Evolutionary conservation across 1,139 yeast genomes (phyloP).

Genomic region (Nakaseomyces uthaithaninus): DNA sequence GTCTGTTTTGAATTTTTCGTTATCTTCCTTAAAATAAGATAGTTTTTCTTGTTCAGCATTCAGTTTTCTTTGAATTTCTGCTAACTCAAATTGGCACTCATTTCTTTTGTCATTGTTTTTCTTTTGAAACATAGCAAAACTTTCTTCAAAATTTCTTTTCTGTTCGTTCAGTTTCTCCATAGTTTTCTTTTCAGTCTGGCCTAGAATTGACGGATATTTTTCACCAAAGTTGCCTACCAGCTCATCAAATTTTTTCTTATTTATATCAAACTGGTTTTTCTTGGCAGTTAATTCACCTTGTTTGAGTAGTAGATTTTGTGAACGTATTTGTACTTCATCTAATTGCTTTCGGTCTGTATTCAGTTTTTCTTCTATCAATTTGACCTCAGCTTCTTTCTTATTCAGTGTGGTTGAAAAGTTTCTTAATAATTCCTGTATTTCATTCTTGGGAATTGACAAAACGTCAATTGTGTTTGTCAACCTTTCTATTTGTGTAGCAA

Average conservation of each 20-base stretch:
- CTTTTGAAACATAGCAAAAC: not conserved
- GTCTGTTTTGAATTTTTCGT: constrained; percentile 16
- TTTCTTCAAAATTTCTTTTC: not conserved
- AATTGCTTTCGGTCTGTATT: constrained; percentile 17
- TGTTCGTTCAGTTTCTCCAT: not conserved
- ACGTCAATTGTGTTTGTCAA: constrained; percentile 40
- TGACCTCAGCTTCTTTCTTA: constrained; percentile 34
- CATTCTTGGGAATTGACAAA: constrained; percentile 42
- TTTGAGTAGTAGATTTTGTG: constrained; percentile 39
- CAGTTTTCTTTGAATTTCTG: not conserved
- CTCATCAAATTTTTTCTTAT: not conserved
- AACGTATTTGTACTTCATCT: constrained; percentile 19
- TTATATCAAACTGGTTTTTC: constrained; percentile 33
- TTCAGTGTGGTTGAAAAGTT: constrained; percentile 47
- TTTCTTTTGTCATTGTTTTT: not conserved
- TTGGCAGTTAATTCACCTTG: constrained; percentile 55
- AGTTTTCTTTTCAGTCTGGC: not conserved
- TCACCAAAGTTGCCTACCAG: not conserved
- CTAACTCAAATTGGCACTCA: constrained; percentile 1
- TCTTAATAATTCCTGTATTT: constrained; percentile 41
- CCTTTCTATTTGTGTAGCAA: constrained; percentile 44
- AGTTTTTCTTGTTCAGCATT: constrained; percentile 2
- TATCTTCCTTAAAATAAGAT: constrained; percentile 7
- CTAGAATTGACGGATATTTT: not conserved
- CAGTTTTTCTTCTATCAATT: constrained; percentile 16